A percentile compares a stretch with the other conserved stretches of the same genome.
phyloP scores from a whole-genome alignment of 1,139 yeast genomes.

The Meyerozyma athensensis region DNA sequence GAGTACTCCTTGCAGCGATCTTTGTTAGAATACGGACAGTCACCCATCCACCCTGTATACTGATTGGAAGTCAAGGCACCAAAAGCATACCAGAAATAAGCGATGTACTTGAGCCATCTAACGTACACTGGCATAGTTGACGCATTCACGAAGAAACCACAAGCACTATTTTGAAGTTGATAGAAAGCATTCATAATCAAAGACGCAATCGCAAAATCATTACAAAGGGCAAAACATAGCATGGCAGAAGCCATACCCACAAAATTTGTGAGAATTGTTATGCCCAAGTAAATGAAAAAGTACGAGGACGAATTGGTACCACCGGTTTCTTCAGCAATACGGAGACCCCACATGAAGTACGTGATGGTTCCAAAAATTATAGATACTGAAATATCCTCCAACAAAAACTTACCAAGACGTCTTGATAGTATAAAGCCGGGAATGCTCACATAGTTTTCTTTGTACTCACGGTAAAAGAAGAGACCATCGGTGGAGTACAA shows the following conservation, averaged over 20 bases:
- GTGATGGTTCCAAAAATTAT: slow-evolving; percentile 55
- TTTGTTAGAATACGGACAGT: slow-evolving; percentile 38
- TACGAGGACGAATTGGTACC: slow-evolving; percentile 21
- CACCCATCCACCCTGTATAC: slow-evolving; percentile 55
- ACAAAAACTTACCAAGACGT: slow-evolving; percentile 56
- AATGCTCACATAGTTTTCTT: slow-evolving; percentile 64
- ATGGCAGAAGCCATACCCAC: slow-evolving; percentile 55
- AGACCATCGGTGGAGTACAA: slow-evolving; percentile 65
- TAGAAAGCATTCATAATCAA: slow-evolving; percentile 59
- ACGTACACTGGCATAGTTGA: slow-evolving; percentile 79
- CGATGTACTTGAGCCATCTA: slow-evolving; percentile 73
- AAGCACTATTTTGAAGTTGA: slow-evolving; percentile 71
- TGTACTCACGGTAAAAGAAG: slow-evolving; percentile 68
- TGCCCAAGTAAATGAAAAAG: slow-evolving; percentile 62
- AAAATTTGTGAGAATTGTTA: slow-evolving; percentile 52
- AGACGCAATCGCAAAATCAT: slow-evolving; percentile 65
- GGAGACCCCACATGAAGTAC: slow-evolving; percentile 76
- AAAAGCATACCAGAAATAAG: slow-evolving; percentile 74
- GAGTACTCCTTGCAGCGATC: slow-evolving; percentile 39
- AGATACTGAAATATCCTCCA: slow-evolving; percentile 69
- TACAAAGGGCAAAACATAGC: slow-evolving; percentile 51
- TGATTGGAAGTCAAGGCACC: slow-evolving; percentile 67
- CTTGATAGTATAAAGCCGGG: slow-evolving; percentile 67
- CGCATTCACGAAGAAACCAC: slow-evolving; percentile 78
- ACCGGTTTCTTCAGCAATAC: slow-evolving; percentile 22